These are phyloP conservation scores for Cryphonectria nitschkei DNA, from an alignment of 2,329 filamentous ascomycete species.

Conservation along the genomic window DNA sequence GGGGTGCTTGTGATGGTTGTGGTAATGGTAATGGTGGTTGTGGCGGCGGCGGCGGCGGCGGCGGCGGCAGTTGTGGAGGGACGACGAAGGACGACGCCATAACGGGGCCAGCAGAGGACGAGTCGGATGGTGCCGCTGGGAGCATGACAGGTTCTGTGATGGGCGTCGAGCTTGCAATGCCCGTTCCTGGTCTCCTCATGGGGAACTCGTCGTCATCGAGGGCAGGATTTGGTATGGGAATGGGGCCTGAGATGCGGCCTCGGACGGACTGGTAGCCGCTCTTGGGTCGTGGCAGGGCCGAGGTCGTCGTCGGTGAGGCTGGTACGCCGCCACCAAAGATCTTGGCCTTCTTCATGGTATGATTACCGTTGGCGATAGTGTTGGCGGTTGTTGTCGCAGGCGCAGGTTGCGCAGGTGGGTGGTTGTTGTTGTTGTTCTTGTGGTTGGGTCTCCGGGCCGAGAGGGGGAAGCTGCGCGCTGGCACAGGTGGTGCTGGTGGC, in stretches of 20 bases:
- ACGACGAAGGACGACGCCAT: slow-evolving; percentile 13
- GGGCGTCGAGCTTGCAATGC: slow-evolving; percentile 40
- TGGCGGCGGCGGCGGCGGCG: slow-evolving; percentile 4
- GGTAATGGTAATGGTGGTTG: neutral
- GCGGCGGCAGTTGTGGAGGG: slow-evolving; percentile 1
- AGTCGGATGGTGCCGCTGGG: slow-evolving; percentile 16
- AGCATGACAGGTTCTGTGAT: slow-evolving; percentile 32
- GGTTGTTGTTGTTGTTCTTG: too few relatives aligned
- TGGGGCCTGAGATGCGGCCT: slow-evolving; percentile 64
- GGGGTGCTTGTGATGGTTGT: slow-evolving; percentile 13
- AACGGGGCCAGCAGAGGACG: slow-evolving; percentile 13
- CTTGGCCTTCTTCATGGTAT: slow-evolving; percentile 26
- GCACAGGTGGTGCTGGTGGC: slow-evolving; percentile 20
- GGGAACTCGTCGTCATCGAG: slow-evolving; percentile 59
- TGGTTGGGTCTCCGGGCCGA: slow-evolving; percentile 15
- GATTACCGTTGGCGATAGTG: neutral
- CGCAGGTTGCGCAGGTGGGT: slow-evolving; percentile 3
- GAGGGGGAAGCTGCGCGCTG: slow-evolving; percentile 15
- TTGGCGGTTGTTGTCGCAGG: neutral
- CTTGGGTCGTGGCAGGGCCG: slow-evolving; percentile 43
- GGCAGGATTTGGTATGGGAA: slow-evolving; percentile 53
- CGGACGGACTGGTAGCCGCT: slow-evolving; percentile 53
- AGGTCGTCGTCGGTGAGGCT: slow-evolving; percentile 34
- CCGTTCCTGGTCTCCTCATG: slow-evolving; percentile 49
- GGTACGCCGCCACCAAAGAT: slow-evolving; percentile 20